A percentile compares a stretch with the other conserved stretches of the same genome.
These are phyloP conservation scores for Leptographium galeiforme DNA, from an alignment of 2,329 filamentous ascomycete genomes.

Conservation along the genomic window DNA sequence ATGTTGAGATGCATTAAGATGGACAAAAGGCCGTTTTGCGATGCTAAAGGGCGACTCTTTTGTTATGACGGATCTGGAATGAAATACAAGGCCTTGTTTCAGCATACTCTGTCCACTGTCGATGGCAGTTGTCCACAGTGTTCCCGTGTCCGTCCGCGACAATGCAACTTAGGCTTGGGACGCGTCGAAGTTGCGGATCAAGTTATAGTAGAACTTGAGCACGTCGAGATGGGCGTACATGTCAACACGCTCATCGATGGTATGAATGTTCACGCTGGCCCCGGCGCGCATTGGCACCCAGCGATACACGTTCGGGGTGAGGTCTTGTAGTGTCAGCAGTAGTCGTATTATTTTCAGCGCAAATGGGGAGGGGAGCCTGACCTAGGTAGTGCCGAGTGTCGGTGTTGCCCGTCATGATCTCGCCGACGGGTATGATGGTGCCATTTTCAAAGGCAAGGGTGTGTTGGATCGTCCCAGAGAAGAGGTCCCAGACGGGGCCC, in stretches of 20 bases:
- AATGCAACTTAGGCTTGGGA: constrained; percentile 3
- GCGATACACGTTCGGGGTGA: constrained; percentile 34
- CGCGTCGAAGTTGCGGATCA: constrained; percentile 27
- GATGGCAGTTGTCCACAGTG: no score
- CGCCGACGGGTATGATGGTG: constrained; percentile 35
- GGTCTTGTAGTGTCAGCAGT: constrained; percentile 7
- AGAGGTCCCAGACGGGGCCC: constrained; percentile 15
- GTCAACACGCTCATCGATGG: constrained; percentile 25
- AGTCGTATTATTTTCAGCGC: not conserved
- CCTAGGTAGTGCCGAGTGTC: constrained; percentile 30
- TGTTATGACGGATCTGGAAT: not conserved
- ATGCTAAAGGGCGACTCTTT: not conserved
- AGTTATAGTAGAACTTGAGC: constrained; percentile 24
- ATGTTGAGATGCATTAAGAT: not conserved
- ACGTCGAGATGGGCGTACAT: constrained; percentile 20
- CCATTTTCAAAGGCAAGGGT: constrained; percentile 11
- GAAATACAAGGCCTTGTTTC: no score
- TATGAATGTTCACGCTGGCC: constrained; percentile 21
- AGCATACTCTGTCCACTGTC: no score
- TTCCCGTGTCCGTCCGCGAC: no score
- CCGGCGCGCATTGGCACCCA: constrained; percentile 26
- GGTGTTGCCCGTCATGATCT: constrained; percentile 36
- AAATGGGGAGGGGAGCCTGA: not conserved
- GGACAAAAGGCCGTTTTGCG: no score
- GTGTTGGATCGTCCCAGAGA: constrained; percentile 17